Conservation (phyloP, 495 filamentous ascomycete genomes). For the Mycothermus thermophilus region DNA sequence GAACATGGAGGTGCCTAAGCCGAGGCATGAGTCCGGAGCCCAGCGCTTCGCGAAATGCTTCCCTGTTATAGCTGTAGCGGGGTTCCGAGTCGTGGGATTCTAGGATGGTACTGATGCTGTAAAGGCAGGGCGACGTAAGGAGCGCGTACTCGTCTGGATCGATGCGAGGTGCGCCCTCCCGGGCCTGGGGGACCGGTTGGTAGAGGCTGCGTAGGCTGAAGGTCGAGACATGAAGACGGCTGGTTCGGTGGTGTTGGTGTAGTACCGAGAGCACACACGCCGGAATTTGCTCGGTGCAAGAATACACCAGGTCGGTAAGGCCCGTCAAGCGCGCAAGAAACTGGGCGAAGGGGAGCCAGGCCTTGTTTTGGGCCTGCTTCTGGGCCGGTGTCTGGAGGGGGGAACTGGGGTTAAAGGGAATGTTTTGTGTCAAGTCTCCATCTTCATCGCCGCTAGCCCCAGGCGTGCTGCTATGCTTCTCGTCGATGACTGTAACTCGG, state of each 20-base stretch:
- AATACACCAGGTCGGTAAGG: neutral
- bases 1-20: too few relatives aligned
- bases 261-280: neutral
- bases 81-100: too few relatives aligned
- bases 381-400: neutral
- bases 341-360: constrained; percentile 1
- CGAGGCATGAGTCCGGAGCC: too few relatives aligned
- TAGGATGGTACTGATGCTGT: neutral
- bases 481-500: too few relatives aligned
- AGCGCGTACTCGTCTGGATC: constrained; percentile 1
- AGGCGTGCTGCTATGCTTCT: too few relatives aligned
- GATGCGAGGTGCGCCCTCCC: too few relatives aligned
- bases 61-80: too few relatives aligned
- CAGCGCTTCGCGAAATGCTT: too few relatives aligned
- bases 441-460: too few relatives aligned
- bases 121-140: constrained; percentile 3
- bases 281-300: neutral
- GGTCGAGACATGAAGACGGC: constrained; percentile 1
- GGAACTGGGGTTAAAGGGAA: too few relatives aligned
- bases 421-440: too few relatives aligned
- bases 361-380: constrained; percentile 1
- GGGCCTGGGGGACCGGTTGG: neutral
- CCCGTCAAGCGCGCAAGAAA: constrained; percentile 1
- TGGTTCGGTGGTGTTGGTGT: neutral
- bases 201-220: constrained; percentile 4